Evolutionary conservation across 306 rosid genomes (phyloP).

Genomic region (Rosa rugosa): DNA sequence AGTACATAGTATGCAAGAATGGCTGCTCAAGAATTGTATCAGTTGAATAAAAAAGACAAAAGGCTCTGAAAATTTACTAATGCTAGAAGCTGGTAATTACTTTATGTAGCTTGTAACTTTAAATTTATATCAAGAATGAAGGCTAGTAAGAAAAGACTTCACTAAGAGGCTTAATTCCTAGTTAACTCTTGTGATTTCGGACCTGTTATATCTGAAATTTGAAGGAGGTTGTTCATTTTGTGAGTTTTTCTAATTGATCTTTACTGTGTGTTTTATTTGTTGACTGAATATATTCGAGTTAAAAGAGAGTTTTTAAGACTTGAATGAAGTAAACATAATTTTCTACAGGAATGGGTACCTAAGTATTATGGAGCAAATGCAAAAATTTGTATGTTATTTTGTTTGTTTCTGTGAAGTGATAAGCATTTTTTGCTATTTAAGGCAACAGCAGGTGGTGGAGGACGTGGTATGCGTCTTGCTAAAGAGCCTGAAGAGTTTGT

Average conservation of each 20-base stretch:
- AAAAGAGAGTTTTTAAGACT: neutral
- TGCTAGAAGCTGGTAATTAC: neutral
- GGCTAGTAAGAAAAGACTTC: neutral
- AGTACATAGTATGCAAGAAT: neutral
- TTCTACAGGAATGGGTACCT: neutral
- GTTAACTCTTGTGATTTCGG: neutral
- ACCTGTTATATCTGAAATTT: neutral
- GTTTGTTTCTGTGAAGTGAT: conserved; percentile 35
- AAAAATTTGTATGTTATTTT: neutral
- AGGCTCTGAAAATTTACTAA: neutral
- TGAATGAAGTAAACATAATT: neutral
- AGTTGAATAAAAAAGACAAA: neutral
- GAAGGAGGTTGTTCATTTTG: neutral
- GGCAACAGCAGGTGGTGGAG: conserved; percentile 99
- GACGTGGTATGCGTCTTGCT: conserved; percentile 99
- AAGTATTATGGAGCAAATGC: neutral
- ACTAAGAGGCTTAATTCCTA: neutral
- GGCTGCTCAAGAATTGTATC: neutral
- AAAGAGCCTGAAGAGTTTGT: conserved; percentile 95
- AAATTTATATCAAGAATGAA: neutral
- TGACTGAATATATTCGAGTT: neutral
- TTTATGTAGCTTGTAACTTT: neutral
- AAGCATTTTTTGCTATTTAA: conserved; percentile 37
- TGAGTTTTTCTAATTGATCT: neutral
- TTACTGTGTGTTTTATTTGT: neutral